phyloP scores from a whole-genome alignment of 176 grass and related monocot genomes.

The Oryza longistaminata region DNA sequence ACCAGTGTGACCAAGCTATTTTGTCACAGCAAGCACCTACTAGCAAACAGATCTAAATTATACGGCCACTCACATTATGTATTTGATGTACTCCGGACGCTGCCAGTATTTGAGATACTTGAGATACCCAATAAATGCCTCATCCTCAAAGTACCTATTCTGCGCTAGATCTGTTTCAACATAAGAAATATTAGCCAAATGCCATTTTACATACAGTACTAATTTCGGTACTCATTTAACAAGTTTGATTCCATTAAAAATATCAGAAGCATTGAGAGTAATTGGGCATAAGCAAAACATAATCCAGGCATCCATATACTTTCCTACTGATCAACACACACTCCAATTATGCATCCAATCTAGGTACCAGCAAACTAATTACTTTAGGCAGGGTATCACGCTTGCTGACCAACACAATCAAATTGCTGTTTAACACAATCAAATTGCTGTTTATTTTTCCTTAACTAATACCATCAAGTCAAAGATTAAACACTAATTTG shows the following conservation, averaged over 20 bases:
- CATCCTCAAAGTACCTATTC: conserved; percentile 96
- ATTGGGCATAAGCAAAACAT: background rate
- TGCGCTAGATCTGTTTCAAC: conserved; percentile 79
- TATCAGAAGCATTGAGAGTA: background rate
- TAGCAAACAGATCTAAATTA: background rate
- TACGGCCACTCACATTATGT: conserved; percentile 73
- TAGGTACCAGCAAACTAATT: background rate
- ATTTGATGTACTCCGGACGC: conserved; percentile 86
- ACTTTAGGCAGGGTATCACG: background rate
- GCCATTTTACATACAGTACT: background rate
- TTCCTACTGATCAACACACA: background rate
- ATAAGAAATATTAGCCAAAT: conserved; percentile 11
- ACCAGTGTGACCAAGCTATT: background rate
- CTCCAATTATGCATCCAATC: background rate
- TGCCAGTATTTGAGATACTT: conserved; percentile 98
- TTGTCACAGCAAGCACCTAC: background rate
- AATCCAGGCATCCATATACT: background rate
- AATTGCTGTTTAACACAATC: too few species aligned
- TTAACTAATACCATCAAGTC: background rate
- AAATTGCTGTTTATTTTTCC: background rate
- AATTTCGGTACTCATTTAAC: background rate
- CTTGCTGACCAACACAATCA: background rate
- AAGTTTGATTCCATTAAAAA: background rate
- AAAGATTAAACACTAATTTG: background rate
- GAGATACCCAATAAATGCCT: conserved; percentile 86